Conservation (phyloP, 2,329 filamentous ascomycete genomes). For the Amylocarpus encephaloides region DNA sequence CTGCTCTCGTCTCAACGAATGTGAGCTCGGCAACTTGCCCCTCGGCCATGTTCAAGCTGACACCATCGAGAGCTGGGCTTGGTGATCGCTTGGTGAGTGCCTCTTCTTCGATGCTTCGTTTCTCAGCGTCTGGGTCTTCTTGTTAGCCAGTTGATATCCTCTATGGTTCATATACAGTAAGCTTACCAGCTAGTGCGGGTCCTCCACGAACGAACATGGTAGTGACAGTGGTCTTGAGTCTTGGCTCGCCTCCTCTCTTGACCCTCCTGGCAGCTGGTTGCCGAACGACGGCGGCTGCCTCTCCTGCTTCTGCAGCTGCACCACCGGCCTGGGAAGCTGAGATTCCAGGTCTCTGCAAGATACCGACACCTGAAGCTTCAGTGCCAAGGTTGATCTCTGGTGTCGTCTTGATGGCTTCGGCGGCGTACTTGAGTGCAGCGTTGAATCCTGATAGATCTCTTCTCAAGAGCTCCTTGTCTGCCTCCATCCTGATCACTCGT, state of each 20-base stretch:
- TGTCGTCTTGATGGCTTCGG: conserved; percentile 35
- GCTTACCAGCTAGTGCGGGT: conserved; percentile 17
- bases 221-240: conserved; percentile 28
- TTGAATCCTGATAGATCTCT: conserved; percentile 38
- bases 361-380: conserved; percentile 36
- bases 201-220: conserved; percentile 29
- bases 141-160: conserved; percentile 1
- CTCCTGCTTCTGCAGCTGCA: neutral
- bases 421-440: conserved; percentile 36
- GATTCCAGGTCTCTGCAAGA: conserved; percentile 27
- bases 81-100: conserved; percentile 17
- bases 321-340: neutral
- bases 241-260: conserved; percentile 12
- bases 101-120: conserved; percentile 1
- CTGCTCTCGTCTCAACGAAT: conserved; percentile 26
- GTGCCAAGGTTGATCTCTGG: conserved; percentile 38
- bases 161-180: neutral
- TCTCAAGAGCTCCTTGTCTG: conserved; percentile 26
- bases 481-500: conserved; percentile 26
- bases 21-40: conserved; percentile 29
- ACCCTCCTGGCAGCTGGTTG: neutral
- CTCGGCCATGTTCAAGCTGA: conserved; percentile 28
- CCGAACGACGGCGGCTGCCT: neutral
- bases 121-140: conserved; percentile 2
- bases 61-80: conserved; percentile 21